phyloP scores from a whole-genome alignment of 495 filamentous ascomycete species.

The Penicillium ucsense region DNA sequence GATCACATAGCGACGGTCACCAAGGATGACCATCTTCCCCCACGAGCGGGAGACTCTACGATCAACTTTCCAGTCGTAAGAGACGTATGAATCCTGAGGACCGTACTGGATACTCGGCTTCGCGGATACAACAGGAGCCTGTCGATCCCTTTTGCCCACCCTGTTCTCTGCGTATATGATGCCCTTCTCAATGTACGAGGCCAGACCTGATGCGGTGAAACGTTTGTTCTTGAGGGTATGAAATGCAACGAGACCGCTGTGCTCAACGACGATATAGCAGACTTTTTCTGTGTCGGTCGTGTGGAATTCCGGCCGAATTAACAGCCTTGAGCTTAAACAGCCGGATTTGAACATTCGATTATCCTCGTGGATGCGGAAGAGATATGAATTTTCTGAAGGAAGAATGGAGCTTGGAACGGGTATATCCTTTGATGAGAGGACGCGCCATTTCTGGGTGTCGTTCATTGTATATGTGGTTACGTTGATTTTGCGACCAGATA shows the following conservation, averaged over 20 bases:
- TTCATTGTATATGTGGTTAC: not conserved
- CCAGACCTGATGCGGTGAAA: too few species aligned
- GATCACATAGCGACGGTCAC: constrained; percentile 2
- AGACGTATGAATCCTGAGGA: not conserved
- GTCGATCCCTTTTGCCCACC: too few species aligned
- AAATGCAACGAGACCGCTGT: not conserved
- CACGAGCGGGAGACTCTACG: too few species aligned
- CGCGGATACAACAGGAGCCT: not conserved
- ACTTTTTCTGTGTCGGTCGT: not conserved
- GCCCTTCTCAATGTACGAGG: too few species aligned
- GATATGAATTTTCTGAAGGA: not conserved
- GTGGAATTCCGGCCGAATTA: too few species aligned
- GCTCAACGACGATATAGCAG: not conserved
- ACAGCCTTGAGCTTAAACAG: not conserved
- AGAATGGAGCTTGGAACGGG: not conserved
- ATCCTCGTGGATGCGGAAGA: not conserved
- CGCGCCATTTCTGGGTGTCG: not conserved
- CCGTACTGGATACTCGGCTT: not conserved
- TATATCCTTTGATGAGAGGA: not conserved
- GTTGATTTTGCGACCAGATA: not conserved
- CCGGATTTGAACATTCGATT: not conserved
- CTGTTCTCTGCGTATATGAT: too few species aligned
- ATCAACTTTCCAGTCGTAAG: not conserved
- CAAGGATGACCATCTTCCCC: too few species aligned
- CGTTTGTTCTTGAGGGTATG: not conserved